Conservation (phyloP, 108 stramenopile genomes). For the Cafeteria roenbergensis region DNA sequence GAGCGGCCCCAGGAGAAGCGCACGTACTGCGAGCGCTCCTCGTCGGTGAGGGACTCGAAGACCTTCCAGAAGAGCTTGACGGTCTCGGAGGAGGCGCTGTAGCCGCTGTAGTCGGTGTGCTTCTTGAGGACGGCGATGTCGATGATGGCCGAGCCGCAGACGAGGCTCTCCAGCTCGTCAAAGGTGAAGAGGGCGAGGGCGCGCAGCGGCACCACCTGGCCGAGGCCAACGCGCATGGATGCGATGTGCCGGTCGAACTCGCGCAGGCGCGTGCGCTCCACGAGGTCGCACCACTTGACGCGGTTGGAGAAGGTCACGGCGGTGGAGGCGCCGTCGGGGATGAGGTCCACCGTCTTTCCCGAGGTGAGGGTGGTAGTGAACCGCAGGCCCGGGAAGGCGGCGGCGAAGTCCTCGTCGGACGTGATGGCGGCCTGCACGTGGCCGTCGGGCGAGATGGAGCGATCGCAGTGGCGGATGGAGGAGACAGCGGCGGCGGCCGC, state of each 20-base stretch:
- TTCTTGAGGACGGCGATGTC: slow-evolving; percentile 36
- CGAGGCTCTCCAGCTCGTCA: slow-evolving; percentile 36
- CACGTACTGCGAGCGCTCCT: slow-evolving; percentile 42
- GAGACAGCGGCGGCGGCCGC: background rate
- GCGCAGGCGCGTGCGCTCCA: slow-evolving; percentile 20
- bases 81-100: slow-evolving; percentile 16
- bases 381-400: background rate
- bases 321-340: slow-evolving; percentile 27
- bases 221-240: slow-evolving; percentile 35
- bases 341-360: slow-evolving; percentile 23
- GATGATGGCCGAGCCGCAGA: slow-evolving; percentile 37
- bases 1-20: slow-evolving; percentile 53
- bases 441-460: background rate
- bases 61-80: slow-evolving; percentile 44
- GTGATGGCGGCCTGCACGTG: slow-evolving; percentile 1
- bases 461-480: slow-evolving; percentile 8
- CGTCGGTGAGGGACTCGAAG: slow-evolving; percentile 29
- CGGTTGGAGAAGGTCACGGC: slow-evolving; percentile 39
- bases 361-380: background rate
- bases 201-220: slow-evolving; percentile 30
- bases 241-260: slow-evolving; percentile 36
- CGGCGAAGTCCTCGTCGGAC: background rate
- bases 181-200: slow-evolving; percentile 37
- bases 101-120: slow-evolving; percentile 36
- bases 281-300: slow-evolving; percentile 10